Conservation (phyloP, 192 early-diverging fungal genomes). For the Allomyces macrogynus region DNA sequence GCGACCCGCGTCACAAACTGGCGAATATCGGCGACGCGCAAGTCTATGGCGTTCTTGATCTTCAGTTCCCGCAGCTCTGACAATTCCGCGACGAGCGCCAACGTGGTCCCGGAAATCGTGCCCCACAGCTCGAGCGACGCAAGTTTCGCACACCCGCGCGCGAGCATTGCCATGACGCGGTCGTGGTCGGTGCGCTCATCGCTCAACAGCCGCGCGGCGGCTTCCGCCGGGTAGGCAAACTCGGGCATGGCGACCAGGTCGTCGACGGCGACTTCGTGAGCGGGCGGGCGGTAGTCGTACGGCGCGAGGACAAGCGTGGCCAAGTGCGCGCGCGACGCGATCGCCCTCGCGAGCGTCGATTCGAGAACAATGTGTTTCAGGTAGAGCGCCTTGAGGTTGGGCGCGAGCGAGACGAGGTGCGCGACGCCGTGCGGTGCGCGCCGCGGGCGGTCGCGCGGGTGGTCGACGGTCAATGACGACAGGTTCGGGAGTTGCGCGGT, state of each 20-base stretch:
- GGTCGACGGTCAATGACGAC: neutral
- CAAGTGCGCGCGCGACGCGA: neutral
- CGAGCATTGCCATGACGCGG: neutral
- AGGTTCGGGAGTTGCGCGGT: neutral
- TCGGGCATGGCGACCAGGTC: neutral
- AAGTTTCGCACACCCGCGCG: neutral
- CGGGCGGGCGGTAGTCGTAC: neutral
- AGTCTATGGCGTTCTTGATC: neutral
- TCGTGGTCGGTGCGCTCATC: neutral
- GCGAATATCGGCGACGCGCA: neutral
- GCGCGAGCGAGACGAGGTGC: neutral
- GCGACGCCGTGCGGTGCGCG: neutral
- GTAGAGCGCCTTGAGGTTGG: neutral
- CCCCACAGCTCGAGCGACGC: neutral
- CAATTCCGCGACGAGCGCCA: neutral
- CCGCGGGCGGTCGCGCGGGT: neutral
- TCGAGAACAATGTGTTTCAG: neutral
- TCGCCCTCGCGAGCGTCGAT: neutral
- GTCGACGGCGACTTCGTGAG: neutral
- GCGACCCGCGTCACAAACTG: neutral
- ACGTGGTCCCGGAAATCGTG: neutral
- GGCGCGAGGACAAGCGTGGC: neutral
- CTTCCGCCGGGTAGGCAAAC: neutral
- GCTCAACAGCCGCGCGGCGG: neutral
- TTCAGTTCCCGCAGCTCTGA: neutral